Base-by-base conservation (phyloP, 768 basidiomycete species). In the Boletus tylopilopsis region DNA sequence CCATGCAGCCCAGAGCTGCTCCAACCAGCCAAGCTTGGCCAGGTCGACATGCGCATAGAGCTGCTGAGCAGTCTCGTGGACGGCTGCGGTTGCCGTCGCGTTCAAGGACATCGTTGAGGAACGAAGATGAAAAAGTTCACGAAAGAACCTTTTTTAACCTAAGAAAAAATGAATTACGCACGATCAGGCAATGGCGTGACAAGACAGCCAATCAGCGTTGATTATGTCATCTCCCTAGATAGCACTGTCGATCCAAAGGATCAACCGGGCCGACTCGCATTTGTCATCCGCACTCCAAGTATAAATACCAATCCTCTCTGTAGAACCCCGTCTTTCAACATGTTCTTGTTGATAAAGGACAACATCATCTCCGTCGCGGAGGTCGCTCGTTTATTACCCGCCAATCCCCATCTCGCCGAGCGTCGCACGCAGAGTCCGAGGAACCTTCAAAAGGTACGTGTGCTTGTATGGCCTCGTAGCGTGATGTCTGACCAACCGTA, bases 1-100 rank as follows among this genome's bases (percentile, higher is more conserved):
- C 86, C 90, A 96, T 19, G 78, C 71, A 42, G 76, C 84, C 93
- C 94, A 97, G 59, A 81, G 75, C 49, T 81, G 76, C 70, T 95
- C 94, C 42, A 84, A 52, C 84, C 81, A 85, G 52, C 64, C 80
- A 34, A 90, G 73, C 46, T 80, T 74, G 18, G 76, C 61, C 48
- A 84, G 73, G 67, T 89, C 84, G 19, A 78, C 73, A 54, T 73
- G 68, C 2, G 77, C 73, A 50, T 88, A 87, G 13, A 85, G 74
- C 37, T 70, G 55, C 16, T 72, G 69, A 35, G 73, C 71, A 18
- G 68, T 56, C 21, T 57, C 45, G 27, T 63, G 55, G n/a, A 54
- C 53, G 29, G 60, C 53, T 10, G 59, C 52, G 0, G 51, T 55
- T 5, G 73, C 76, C 1, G 64, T 66, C 45, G 47, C 64, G 45